Evolutionary conservation across 2,329 filamentous ascomycete species (phyloP), one percentile per base, ranked within the genome.

Genomic region (Drechslerella stenobrocha): DNA sequence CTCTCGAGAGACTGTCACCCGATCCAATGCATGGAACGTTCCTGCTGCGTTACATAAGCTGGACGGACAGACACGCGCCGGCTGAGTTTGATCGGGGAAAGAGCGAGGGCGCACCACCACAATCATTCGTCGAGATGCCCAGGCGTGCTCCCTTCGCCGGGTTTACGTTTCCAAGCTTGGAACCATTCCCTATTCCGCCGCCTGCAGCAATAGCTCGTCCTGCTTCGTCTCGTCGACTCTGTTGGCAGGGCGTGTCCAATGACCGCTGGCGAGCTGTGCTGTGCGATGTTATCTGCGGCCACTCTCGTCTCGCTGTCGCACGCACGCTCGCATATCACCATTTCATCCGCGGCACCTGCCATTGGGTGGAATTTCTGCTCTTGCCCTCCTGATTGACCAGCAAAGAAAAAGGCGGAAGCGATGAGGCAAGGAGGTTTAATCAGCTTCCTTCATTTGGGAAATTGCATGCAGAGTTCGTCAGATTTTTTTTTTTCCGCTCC

Each of bases 171-270:
- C 55, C 63, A 67, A 60, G 63, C 50, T 60, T 67, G 45, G 63
- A 23, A 50, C 63, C 61, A 66, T 60, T 67, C 59, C 63, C 63
- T 42, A 67, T 67, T 66, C 63, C 63, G 63, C 51, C 59, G 59
- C 55, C 59, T 67, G 63, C 63, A 67, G 55, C 48, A n/a, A n/a
- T n/a, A n/a, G 11, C 28, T 5, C 5, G 11, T 11, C 5, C 28
- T 30, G 28, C 28, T 30, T 30, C n/a, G n/a, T n/a, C n/a, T n/a
- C n/a, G 26, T 32, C 28, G 20, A 52, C 46, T 58, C 52, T 58
- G 60, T 66, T 66, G 60, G 60, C 60, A 66, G 46, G 24, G 44
- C 18, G 28, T 52, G 56, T 60, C 56, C 56, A 60, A 60, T 67
- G 63, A 67, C 55, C 63, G n/a, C n/a, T n/a, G 57, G 59, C 45